A percentile compares a stretch with the other conserved stretches of the same genome.
Conservation (phyloP, 192 early-diverging fungal genomes). For the Diversispora eburnea region DNA sequence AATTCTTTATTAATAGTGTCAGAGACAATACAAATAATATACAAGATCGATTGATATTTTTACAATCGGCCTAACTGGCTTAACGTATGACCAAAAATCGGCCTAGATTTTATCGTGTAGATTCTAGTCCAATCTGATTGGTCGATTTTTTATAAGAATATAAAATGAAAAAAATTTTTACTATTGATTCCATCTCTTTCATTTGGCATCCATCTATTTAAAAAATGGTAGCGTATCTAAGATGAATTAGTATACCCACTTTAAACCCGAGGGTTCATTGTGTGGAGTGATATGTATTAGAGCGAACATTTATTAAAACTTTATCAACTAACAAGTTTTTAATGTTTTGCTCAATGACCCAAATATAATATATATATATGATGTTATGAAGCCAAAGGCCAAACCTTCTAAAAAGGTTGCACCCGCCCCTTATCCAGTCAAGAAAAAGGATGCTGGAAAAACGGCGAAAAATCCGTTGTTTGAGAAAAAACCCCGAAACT, state of each 20-base stretch:
- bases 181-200: neutral
- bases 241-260: neutral
- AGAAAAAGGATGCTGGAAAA: slow-evolving; percentile 70
- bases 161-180: no score
- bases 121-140: no score
- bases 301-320: slow-evolving; percentile 3
- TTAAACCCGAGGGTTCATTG: neutral
- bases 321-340: slow-evolving; percentile 14
- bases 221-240: neutral
- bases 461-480: slow-evolving; percentile 79
- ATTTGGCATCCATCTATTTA: neutral
- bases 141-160: no score
- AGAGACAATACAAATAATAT: no score
- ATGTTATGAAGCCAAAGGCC: slow-evolving; percentile 20
- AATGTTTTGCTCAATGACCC: slow-evolving; percentile 15
- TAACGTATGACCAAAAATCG: no score
- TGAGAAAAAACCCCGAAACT: slow-evolving; percentile 91
- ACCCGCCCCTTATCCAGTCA: slow-evolving; percentile 76
- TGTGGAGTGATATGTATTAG: neutral
- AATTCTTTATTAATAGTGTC: no score
- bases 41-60: no score
- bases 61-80: no score
- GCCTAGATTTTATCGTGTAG: no score
- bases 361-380: neutral
- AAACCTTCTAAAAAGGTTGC: slow-evolving; percentile 87